These are phyloP conservation scores for Penicillium vulpinum DNA, from an alignment of 2,329 filamentous ascomycete species.

Conservation along the genomic window DNA sequence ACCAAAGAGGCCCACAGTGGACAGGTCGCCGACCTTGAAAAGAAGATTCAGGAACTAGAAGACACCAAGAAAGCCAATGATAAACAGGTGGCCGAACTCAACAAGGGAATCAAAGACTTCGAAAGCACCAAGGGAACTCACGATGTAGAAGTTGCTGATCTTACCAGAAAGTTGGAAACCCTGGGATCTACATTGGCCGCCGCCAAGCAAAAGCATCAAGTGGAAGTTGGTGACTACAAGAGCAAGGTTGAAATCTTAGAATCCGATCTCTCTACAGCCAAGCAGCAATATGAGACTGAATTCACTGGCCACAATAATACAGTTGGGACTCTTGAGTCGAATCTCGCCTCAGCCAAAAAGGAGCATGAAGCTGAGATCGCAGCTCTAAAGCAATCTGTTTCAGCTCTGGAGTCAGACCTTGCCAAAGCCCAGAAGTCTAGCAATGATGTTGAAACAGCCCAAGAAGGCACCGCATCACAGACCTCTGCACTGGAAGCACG, in stretches of 20 bases:
- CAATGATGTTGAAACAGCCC: conserved; percentile 60
- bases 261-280: conserved; percentile 50
- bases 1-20: conserved; percentile 61
- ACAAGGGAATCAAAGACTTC: conserved; percentile 59
- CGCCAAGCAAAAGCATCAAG: conserved; percentile 48
- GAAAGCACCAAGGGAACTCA: conserved; percentile 58
- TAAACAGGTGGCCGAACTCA: conserved; percentile 60
- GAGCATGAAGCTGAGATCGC: conserved; percentile 61
- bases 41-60: conserved; percentile 59
- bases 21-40: conserved; percentile 25
- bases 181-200: conserved; percentile 46
- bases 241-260: conserved; percentile 61
- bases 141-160: conserved; percentile 61
- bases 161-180: conserved; percentile 61
- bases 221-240: conserved; percentile 61
- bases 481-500: conserved; percentile 51
- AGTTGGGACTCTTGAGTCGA: conserved; percentile 57
- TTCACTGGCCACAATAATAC: conserved; percentile 59
- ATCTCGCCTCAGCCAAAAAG: conserved; percentile 41
- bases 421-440: conserved; percentile 52
- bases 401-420: conserved; percentile 54
- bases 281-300: conserved; percentile 62
- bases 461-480: conserved; percentile 52
- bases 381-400: conserved; percentile 60
- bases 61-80: conserved; percentile 52